Evolutionary conservation across 805 yeast genomes (phyloP).

Genomic region (Ogataea angusta): DNA sequence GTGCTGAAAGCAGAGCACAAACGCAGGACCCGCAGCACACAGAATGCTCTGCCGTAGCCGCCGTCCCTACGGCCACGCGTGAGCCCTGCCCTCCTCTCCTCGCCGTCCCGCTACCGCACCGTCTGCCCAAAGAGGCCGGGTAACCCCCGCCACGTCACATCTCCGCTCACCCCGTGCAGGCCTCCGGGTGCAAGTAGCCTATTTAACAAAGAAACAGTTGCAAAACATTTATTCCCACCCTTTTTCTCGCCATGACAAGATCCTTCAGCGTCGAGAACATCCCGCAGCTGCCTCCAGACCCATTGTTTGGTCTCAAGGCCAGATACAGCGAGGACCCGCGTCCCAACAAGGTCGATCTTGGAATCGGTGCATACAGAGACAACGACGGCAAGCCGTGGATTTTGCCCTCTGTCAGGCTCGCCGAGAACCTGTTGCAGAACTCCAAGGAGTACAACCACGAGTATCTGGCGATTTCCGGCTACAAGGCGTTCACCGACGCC

Average conservation of each 20-base stretch:
- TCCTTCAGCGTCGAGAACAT: conserved; percentile 37
- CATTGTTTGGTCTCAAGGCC: conserved; percentile 77
- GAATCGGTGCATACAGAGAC: conserved; percentile 95
- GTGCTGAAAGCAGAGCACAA: background rate
- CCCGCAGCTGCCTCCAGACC: conserved; percentile 75
- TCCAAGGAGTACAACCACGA: conserved; percentile 76
- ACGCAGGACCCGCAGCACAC: background rate
- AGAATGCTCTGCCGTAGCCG: too few species aligned
- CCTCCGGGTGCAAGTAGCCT: conserved; percentile 4
- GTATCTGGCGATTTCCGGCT: conserved; percentile 81
- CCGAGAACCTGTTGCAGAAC: conserved; percentile 60
- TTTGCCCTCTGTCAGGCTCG: conserved; percentile 71
- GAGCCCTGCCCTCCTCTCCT: too few species aligned
- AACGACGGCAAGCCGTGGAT: conserved; percentile 87
- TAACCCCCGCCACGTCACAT: background rate
- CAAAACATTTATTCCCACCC: background rate
- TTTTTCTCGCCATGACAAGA: conserved; percentile 17
- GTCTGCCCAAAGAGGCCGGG: background rate
- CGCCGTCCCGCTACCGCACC: too few species aligned
- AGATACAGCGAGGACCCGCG: conserved; percentile 59
- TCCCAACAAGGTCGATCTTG: conserved; percentile 72
- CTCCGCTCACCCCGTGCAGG: conserved; percentile 5
- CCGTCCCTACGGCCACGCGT: too few species aligned
- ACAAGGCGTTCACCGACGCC: conserved; percentile 59
- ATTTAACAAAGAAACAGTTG: background rate